Evolutionary conservation across 2,329 filamentous ascomycete genomes (phyloP).

Genomic region (Neonectria hederae): DNA sequence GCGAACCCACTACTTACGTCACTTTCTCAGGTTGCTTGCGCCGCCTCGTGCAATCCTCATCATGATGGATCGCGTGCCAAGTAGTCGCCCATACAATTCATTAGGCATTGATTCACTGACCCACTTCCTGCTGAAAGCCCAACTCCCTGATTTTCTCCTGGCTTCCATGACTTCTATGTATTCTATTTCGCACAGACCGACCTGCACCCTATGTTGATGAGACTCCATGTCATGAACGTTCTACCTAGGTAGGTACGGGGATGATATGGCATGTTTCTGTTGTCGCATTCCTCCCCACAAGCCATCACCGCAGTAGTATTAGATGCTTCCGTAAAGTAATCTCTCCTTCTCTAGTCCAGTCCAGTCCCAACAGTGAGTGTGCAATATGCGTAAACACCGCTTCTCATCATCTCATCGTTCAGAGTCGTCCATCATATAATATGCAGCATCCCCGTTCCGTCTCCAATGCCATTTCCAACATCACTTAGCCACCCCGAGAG

Average conservation of each 20-base stretch:
- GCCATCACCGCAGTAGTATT: background rate
- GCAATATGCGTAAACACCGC: background rate
- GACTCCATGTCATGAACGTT: background rate
- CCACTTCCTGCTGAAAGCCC: conserved; percentile 4
- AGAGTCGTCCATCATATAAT: background rate
- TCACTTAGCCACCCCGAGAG: background rate
- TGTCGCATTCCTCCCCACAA: background rate
- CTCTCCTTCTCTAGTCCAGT: background rate
- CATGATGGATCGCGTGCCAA: conserved; percentile 30
- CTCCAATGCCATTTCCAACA: background rate
- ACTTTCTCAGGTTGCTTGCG: conserved; percentile 22
- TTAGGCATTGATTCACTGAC: conserved; percentile 23
- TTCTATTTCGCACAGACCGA: background rate
- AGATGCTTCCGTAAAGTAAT: background rate
- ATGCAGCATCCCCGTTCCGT: background rate
- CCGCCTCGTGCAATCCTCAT: conserved; percentile 18
- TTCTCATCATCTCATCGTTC: background rate
- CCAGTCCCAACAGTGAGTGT: background rate
- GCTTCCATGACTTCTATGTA: conserved; percentile 1
- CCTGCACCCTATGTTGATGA: too few species aligned
- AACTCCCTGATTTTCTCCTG: background rate
- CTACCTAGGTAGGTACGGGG: background rate
- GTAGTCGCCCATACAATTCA: conserved; percentile 8
- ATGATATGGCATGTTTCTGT: background rate
- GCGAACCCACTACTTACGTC: conserved; percentile 38